Base-by-base conservation (phyloP, 805 yeast genomes). In the Metschnikowia gruessii region DNA sequence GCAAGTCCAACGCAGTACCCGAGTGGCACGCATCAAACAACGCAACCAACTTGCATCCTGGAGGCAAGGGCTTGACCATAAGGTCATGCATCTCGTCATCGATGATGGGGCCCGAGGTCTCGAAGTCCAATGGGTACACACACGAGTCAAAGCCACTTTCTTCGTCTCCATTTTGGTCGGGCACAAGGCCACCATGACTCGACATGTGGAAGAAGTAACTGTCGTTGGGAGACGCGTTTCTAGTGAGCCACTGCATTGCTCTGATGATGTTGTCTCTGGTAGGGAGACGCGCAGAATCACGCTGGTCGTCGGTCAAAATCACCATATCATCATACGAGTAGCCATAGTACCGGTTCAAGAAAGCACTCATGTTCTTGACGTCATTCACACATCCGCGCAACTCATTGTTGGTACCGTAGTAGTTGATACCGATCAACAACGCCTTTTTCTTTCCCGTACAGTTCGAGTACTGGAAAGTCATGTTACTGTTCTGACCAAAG, bases 21-120 rank as follows among this genome's bases (percentile, higher is more conserved):
- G 92, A 85, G 61, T 88, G 96, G 62, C 96, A 88, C 11, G 89
- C 83, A 65, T 88, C 96, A 56, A 84, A 87, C 48, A 87, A 67
- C 0, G 91, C 90, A 3, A 95, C 87, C 44, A 88, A 69, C 49
- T 91, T 75, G 37, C 84, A 83, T 37, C 95, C 95, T 1, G 82
- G 75, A 12, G 79, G 84, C 53, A 88, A 70, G 1, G 89, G 80
- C 50, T 68, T 70, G 21, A 88, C 95, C 78, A 88, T 65, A 33
- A 82, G 73, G 42, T 75, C 82, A 62, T 87, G 92, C 73, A 88
- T 72, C 13, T 75, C 74, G 64, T 87, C 95, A 63, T 87, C 96
- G 13, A 81, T 74, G 47, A 87, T 75, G 35, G 80, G 81, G 2
- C 95, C 95, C 3, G 75, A 72, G 6, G 63, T 64, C 63, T 85